Evolutionary conservation across 805 yeast genomes (phyloP).

Genomic region (Lachancea nothofagi): DNA sequence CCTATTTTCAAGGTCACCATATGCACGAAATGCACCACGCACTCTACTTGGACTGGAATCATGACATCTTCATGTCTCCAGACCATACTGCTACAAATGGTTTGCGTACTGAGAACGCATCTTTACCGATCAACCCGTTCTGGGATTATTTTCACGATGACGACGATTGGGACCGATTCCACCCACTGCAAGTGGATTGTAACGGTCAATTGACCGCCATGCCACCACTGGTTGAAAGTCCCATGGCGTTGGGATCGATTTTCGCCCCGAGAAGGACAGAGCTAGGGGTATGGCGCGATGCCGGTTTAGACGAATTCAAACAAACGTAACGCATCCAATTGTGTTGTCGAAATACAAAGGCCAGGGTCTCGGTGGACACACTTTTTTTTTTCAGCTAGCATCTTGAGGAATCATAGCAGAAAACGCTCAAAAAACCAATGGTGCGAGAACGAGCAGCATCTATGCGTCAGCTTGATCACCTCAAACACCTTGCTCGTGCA

Average conservation of each 20-base stretch:
- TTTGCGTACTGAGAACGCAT: slow-evolving; percentile 10
- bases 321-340: too few species aligned
- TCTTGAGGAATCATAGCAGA: too few species aligned
- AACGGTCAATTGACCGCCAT: slow-evolving; percentile 20
- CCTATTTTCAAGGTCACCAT: slow-evolving; percentile 27
- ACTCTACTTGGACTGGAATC: slow-evolving; percentile 29
- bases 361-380: too few species aligned
- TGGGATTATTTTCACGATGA: slow-evolving; percentile 33
- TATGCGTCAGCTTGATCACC: too few species aligned
- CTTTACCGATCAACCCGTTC: slow-evolving; percentile 17
- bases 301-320: slow-evolving; percentile 1
- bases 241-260: slow-evolving; percentile 7
- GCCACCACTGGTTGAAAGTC: slow-evolving; percentile 9
- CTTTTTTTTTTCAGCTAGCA: too few species aligned
- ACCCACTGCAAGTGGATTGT: slow-evolving; percentile 21
- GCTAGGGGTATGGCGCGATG: slow-evolving; percentile 6
- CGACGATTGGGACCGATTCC: slow-evolving; percentile 29
- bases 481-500: too few species aligned
- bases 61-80: slow-evolving; percentile 26
- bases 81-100: slow-evolving; percentile 19
- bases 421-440: too few species aligned
- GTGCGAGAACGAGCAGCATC: too few species aligned
- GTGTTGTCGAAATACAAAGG: too few species aligned
- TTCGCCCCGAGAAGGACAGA: slow-evolving; percentile 8
- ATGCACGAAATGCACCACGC: slow-evolving; percentile 20